phyloP scores from a whole-genome alignment of 2,329 filamentous ascomycete genomes.

The Diatrype stigma region DNA sequence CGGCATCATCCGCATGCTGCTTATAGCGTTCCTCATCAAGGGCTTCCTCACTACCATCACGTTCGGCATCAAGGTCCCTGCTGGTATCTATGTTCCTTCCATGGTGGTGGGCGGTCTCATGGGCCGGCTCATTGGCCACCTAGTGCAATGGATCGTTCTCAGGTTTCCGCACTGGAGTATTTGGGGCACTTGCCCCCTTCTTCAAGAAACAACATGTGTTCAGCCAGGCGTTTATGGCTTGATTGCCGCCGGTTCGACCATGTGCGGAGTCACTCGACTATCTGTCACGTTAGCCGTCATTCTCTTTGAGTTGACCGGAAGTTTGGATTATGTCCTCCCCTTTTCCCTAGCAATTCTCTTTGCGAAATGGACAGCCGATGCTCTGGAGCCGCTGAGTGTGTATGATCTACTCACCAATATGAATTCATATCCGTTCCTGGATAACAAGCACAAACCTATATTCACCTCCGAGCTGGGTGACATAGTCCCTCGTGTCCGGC shows the following conservation, averaged over 20 bases:
- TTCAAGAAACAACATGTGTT: conserved; percentile 75
- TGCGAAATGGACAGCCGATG: conserved; percentile 97
- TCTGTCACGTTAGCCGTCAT: conserved; percentile 94
- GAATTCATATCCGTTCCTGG: conserved; percentile 96
- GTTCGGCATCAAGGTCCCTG: conserved; percentile 94
- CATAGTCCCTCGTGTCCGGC: conserved; percentile 72
- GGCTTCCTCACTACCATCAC: conserved; percentile 83
- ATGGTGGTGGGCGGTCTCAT: conserved; percentile 97
- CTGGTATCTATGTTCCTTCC: conserved; percentile 95
- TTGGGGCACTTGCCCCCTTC: conserved; percentile 69
- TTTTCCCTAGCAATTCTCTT: conserved; percentile 90
- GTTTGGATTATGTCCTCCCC: conserved; percentile 88
- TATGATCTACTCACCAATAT: conserved; percentile 94
- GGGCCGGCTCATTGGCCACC: conserved; percentile 81
- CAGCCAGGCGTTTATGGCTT: conserved; percentile 96
- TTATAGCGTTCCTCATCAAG: conserved; percentile 83
- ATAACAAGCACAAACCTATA: conserved; percentile 88
- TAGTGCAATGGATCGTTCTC: conserved; percentile 76
- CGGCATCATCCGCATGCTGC: conserved; percentile 65
- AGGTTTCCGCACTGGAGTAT: conserved; percentile 66
- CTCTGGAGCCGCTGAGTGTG: conserved; percentile 88
- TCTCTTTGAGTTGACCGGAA: conserved; percentile 91
- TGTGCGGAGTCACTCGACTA: conserved; percentile 93
- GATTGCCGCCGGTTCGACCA: conserved; percentile 90
- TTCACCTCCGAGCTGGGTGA: conserved; percentile 87